A percentile compares a stretch with the other conserved stretches of the same genome.
Conservation (phyloP, 768 basidiomycete genomes). For the Scleroderma citrinum region DNA sequence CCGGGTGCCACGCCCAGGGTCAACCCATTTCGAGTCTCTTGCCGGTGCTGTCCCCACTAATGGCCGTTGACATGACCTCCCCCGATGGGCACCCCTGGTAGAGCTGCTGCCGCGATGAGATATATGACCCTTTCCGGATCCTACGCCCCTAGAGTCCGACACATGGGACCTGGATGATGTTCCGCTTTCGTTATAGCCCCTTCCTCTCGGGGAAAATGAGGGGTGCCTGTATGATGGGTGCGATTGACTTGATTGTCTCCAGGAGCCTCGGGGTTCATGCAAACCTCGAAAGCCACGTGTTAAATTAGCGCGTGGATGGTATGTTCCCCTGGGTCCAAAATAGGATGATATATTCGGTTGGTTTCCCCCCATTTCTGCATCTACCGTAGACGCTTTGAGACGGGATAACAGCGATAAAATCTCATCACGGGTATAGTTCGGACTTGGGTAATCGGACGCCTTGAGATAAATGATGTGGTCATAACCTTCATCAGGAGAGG, state of each 20-base stretch:
- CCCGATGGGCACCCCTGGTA: constrained; percentile 9
- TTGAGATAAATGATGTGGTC: constrained; percentile 45
- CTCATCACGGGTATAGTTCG: constrained; percentile 46
- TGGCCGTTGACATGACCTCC: constrained; percentile 14
- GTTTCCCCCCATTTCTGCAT: constrained; percentile 7
- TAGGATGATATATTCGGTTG: constrained; percentile 5
- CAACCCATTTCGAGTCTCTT: constrained; percentile 18
- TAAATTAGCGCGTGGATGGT: constrained; percentile 7
- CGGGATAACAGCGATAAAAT: constrained; percentile 48
- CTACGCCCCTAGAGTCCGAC: constrained; percentile 12
- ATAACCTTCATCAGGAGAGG: constrained; percentile 56
- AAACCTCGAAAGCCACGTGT: constrained; percentile 18
- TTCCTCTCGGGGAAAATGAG: not conserved
- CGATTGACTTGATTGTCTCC: constrained; percentile 1
- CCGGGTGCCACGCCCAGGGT: constrained; percentile 11
- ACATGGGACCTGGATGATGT: constrained; percentile 10
- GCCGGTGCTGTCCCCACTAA: constrained; percentile 7
- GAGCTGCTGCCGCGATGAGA: constrained; percentile 3
- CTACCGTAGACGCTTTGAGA: constrained; percentile 30
- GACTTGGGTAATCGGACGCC: constrained; percentile 32
- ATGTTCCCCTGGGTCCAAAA: constrained; percentile 6
- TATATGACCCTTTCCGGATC: constrained; percentile 14
- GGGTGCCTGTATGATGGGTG: not conserved
- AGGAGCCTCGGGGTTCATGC: constrained; percentile 11
- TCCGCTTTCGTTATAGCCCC: constrained; percentile 4